phyloP scores from a whole-genome alignment of 106 monocot species.

The Hemerocallis citrina region DNA sequence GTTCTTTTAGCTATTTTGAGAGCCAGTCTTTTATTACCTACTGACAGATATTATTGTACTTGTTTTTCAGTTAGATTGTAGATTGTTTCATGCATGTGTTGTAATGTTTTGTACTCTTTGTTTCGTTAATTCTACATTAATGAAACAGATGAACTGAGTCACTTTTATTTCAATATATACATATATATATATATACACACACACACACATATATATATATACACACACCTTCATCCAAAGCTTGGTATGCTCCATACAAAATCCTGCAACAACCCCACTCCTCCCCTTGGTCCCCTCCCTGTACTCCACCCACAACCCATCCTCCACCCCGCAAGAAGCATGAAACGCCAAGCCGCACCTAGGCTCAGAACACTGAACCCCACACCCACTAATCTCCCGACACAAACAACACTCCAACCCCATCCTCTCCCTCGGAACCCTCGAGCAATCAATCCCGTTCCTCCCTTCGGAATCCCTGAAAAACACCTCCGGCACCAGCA shows the following conservation, averaged over 20 bases:
- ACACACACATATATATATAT: neutral
- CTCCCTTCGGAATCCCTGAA: slow-evolving; percentile 65
- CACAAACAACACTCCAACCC: slow-evolving; percentile 49
- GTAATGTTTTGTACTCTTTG: too few species aligned
- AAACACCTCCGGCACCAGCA: slow-evolving; percentile 89
- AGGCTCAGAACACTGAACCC: slow-evolving; percentile 69
- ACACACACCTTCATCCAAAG: slow-evolving; percentile 71
- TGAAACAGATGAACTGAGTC: too few species aligned
- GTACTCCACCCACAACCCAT: slow-evolving; percentile 63
- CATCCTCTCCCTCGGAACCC: slow-evolving; percentile 38
- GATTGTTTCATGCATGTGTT: too few species aligned
- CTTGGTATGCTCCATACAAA: slow-evolving; percentile 62
- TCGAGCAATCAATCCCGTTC: slow-evolving; percentile 60
- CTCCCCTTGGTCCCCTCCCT: slow-evolving; percentile 44
- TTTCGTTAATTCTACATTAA: too few species aligned
- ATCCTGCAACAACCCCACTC: slow-evolving; percentile 53
- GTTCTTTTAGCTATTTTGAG: too few species aligned
- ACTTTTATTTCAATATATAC: neutral
- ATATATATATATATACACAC: neutral
- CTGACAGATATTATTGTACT: too few species aligned
- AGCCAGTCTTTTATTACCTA: too few species aligned
- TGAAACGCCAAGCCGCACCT: slow-evolving; percentile 71
- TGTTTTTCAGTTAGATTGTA: too few species aligned
- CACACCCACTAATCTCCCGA: slow-evolving; percentile 41
- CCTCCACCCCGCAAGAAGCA: slow-evolving; percentile 59